A percentile compares a stretch with the other conserved stretches of the same genome.
phyloP scores from a whole-genome alignment of 306 rosid genomes.

The Psophocarpus tetragonolobus region DNA sequence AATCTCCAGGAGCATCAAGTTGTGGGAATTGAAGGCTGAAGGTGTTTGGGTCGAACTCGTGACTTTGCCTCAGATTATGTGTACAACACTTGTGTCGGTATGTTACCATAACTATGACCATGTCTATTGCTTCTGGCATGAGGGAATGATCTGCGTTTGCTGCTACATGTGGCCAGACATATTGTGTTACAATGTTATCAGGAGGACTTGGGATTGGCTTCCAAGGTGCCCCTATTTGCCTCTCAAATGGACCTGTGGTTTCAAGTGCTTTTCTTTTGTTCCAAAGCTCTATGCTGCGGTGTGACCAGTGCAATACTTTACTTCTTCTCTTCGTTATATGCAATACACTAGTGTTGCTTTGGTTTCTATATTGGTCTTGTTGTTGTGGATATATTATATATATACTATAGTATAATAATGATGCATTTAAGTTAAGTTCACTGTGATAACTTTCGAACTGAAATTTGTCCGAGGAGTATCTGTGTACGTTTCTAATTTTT shows the following conservation, averaged over 20 bases:
- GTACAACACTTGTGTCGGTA: background rate
- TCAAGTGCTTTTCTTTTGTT: slow-evolving; percentile 19
- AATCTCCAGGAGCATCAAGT: background rate
- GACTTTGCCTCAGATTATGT: background rate
- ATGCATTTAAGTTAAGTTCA: background rate
- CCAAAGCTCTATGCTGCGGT: slow-evolving; percentile 5
- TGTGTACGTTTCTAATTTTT: background rate
- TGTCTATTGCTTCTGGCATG: slow-evolving; percentile 10
- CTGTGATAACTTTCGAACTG: background rate
- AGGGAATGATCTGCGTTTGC: background rate
- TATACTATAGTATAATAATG: background rate
- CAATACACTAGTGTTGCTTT: background rate
- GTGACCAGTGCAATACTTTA: no score
- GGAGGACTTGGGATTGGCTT: background rate
- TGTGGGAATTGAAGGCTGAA: background rate
- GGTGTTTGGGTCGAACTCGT: background rate
- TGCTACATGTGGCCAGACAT: slow-evolving; percentile 12
- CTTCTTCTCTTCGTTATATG: no score
- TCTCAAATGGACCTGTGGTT: background rate
- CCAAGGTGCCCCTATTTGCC: slow-evolving; percentile 11
- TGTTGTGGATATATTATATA: background rate
- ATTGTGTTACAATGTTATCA: background rate
- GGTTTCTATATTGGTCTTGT: background rate
- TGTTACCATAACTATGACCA: slow-evolving; percentile 15
- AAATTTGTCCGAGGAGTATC: background rate